Conservation (phyloP, 139 green algal species). For the Coelastrella sp. region DNA sequence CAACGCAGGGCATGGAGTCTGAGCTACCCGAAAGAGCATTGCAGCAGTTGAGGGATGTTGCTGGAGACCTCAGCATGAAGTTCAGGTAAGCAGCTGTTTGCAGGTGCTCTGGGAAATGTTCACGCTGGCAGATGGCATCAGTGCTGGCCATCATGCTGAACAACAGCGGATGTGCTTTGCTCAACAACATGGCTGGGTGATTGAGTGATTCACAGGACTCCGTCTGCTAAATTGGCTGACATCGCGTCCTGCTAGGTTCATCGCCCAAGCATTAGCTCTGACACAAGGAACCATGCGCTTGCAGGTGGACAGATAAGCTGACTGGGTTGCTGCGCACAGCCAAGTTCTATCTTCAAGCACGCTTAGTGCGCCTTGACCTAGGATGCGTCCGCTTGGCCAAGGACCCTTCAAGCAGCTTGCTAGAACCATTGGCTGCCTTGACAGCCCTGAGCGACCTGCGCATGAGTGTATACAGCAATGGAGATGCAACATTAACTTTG, state of each 20-base stretch:
- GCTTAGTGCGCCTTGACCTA: slow-evolving; percentile 33
- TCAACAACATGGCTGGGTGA: too few relatives aligned
- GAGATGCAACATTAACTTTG: slow-evolving; percentile 30
- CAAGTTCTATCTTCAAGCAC: slow-evolving; percentile 35
- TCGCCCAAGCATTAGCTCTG: too few relatives aligned
- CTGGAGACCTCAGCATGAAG: slow-evolving; percentile 33
- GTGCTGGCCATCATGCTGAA: too few relatives aligned
- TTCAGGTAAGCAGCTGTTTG: slow-evolving; percentile 26
- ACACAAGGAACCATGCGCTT: background rate
- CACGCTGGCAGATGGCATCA: background rate
- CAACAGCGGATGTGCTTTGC: too few relatives aligned
- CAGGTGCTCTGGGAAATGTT: background rate
- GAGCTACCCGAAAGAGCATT: slow-evolving; percentile 36
- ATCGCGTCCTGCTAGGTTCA: too few relatives aligned
- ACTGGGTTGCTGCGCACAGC: slow-evolving; percentile 32
- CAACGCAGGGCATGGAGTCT: slow-evolving; percentile 32
- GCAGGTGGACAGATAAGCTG: slow-evolving; percentile 49
- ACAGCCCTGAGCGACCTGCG: slow-evolving; percentile 41
- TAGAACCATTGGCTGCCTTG: slow-evolving; percentile 29
- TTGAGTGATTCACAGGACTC: too few relatives aligned
- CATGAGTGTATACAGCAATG: slow-evolving; percentile 49
- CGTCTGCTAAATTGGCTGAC: too few relatives aligned
- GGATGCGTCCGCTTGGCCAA: slow-evolving; percentile 16
- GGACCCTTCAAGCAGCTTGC: background rate
- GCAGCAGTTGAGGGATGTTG: slow-evolving; percentile 32